Base-by-base conservation (phyloP, 352 stramenopile species). In the Globisporangium paddicum region DNA sequence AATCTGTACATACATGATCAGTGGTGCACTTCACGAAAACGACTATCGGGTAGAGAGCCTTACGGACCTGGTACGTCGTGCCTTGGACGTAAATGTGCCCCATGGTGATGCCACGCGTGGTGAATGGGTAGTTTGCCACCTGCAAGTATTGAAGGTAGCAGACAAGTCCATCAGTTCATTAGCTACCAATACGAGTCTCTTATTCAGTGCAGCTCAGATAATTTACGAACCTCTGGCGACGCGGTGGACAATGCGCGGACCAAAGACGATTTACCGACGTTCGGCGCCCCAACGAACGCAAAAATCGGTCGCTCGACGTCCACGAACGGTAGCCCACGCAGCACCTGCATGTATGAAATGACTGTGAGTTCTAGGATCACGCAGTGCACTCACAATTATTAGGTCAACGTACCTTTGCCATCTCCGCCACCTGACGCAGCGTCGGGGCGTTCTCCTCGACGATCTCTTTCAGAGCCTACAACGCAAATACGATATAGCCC, bases 81-180 rank as follows among this genome's bases (percentile, higher is more conserved):
- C 84, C 84, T 37, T 93, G 71, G 25, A 93, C 80, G 58, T 90
- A 94, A 55, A 95, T 87, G 55, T 95, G 86, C 3, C 86, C 86
- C 77, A 95, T 93, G 8, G 86, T 93, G 51, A 95, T 93, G 35
- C 83, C 86, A 19, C 86, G 78, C 14, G 86, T 95, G 30, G 86
- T 95, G 62, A 95, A 95, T 34, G 86, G 86, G 32, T 95, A 95
- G 55, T 95, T 95, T 11, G 86, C 83, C 38, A 95, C 80, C 84
- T 94, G 45, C 2, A 49, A 7, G 5, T 16, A 19, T 44, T 44
- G 5, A 7, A 38, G 16, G 11, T n/a, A 16, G 11, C 6, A 45
- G 2, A 21, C 9, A 25, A 21, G 18, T 11, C 16, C 5, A 10
- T 45, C 40, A 45, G n/a, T 1, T 3, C 13, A 11, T 21, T 7